phyloP scores from a whole-genome alignment of 257 asterid genomes.

The Echium plantagineum region DNA sequence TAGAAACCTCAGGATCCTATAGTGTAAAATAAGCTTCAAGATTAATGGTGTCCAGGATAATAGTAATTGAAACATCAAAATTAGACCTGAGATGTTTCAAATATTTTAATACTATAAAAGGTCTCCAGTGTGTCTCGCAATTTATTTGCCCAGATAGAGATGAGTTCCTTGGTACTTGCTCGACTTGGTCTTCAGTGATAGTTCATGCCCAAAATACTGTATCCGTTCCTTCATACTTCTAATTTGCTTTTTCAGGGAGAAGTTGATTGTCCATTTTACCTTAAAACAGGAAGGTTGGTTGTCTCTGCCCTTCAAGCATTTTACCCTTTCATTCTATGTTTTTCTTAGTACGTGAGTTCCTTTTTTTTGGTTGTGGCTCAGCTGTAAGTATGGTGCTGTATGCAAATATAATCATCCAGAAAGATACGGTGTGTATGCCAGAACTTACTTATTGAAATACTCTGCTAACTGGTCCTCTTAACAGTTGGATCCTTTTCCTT shows the following conservation, averaged over 20 bases:
- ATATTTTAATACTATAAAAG: too few species aligned
- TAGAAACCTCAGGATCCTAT: neutral
- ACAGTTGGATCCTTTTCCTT: neutral
- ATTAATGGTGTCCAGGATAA: too few species aligned
- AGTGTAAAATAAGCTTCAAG: neutral
- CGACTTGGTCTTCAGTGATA: neutral
- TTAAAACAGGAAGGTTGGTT: slow-evolving; percentile 94
- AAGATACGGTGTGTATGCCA: slow-evolving; percentile 38
- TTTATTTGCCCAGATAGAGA: neutral
- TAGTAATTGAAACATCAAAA: neutral
- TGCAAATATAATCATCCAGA: slow-evolving; percentile 98
- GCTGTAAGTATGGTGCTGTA: slow-evolving; percentile 88
- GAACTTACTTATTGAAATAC: neutral
- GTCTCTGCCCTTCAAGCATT: slow-evolving; percentile 13
- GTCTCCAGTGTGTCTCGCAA: neutral
- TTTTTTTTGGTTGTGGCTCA: slow-evolving; percentile 27
- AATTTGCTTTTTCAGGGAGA: slow-evolving; percentile 58
- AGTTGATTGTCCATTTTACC: slow-evolving; percentile 93
- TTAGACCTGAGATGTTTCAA: neutral
- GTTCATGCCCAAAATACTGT: neutral
- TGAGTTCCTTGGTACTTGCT: neutral
- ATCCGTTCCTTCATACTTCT: slow-evolving; percentile 7
- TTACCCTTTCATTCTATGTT: slow-evolving; percentile 5
- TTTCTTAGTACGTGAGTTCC: slow-evolving; percentile 2
- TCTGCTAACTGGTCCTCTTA: slow-evolving; percentile 3